Percentiles rank a stretch among this genome's conserved stretches.
phyloP scores from a whole-genome alignment of 441 rosid genomes.

The Omphalea diandra region DNA sequence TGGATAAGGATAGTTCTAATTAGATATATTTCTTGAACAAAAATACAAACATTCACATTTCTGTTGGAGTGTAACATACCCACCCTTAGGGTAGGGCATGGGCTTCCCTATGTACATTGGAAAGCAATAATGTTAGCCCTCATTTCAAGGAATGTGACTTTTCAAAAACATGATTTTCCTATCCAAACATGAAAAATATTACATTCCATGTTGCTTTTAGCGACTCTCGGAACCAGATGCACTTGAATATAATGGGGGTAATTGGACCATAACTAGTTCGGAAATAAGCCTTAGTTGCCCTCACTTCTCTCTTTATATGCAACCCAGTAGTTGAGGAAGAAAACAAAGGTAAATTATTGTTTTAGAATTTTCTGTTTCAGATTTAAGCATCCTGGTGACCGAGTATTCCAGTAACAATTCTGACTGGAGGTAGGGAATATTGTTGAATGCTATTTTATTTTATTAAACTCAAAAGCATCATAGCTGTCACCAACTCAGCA shows the following conservation, averaged over 20 bases:
- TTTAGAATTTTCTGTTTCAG: no score
- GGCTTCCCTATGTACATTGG: background rate
- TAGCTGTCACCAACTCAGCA: no score
- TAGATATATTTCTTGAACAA: no score
- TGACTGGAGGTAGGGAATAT: no score
- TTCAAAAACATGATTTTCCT: background rate
- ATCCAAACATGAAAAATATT: background rate
- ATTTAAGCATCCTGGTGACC: no score
- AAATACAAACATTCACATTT: background rate
- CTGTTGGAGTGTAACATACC: background rate
- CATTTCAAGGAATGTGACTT: background rate
- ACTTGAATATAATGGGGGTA: background rate
- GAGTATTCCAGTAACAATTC: no score
- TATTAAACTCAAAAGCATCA: no score
- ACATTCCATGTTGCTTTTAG: background rate
- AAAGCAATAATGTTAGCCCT: background rate
- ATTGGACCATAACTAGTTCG: background rate
- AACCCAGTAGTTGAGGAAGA: no score
- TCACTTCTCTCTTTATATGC: background rate
- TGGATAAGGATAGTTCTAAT: no score
- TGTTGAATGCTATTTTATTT: no score
- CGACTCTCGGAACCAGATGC: background rate
- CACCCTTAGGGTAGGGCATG: background rate
- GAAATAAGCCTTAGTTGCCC: background rate
- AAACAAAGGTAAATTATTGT: no score